Evolutionary conservation across 2,329 filamentous ascomycete genomes (phyloP), one percentile per base, ranked within the genome.

Genomic region (Diaporthe ampelina): DNA sequence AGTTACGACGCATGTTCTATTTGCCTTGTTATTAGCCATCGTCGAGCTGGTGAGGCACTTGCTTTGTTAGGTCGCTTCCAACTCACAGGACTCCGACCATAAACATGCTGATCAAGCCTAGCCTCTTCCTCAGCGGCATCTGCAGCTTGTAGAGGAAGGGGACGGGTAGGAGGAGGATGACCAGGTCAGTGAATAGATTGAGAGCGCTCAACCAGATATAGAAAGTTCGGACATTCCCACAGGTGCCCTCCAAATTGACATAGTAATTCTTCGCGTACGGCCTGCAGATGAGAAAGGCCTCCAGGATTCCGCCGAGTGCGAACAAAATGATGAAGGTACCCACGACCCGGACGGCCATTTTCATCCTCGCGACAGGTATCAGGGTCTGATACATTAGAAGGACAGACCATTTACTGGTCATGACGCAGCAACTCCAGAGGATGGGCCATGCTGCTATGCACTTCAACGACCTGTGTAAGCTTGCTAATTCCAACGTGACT

Each of bases 391-490:
- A 63, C 58, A 63, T 45, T 17, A 63, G 29, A 4, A 63, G 58
- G 3, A 63, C 58, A 11, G 58, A 63, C 58, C 58, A 45, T 21
- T 63, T 63, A 40, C 58, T 45, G 8, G 58, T 63, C 37, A 63
- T 21, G 24, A 63, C 58, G 37, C 58, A 63, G 24, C 58, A 63
- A 45, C 58, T 63, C 58, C 58, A 63, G 37, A 63, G 58, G 13
- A 63, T 63, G 15, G 58, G 58, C 58, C 58, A 63, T 32, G 58
- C 58, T 21, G 58, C 58, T 63, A 63, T 63, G 37, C 58, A 63
- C 58, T 63, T 10, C 1, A 45, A 29, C 29, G 17, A 45, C 4
- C 6, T 45, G 8, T 45, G 13, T 63, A 19, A 63, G 37, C 58
- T 45, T 45, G 15, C 43, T 24, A 26, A 32, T 32, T 32, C 29